These are phyloP conservation scores for Entomortierella beljakovae DNA, from an alignment of 192 early-diverging fungal species.

Conservation along the genomic window DNA sequence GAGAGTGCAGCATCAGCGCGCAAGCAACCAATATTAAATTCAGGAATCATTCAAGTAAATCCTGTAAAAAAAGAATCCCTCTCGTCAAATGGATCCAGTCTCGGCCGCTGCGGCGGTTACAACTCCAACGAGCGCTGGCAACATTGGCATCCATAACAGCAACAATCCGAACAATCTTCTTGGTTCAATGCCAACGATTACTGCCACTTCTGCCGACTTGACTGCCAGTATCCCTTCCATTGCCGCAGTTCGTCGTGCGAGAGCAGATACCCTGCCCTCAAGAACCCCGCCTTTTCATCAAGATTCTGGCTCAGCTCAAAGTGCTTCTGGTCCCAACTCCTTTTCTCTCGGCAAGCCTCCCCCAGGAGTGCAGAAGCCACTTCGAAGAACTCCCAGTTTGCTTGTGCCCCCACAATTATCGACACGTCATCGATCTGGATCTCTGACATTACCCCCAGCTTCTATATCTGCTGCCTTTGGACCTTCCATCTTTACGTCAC, in stretches of 20 bases:
- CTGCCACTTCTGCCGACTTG: slow-evolving; percentile 43
- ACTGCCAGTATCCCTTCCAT: slow-evolving; percentile 37
- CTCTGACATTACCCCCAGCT: slow-evolving; percentile 63
- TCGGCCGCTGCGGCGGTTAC: slow-evolving; percentile 10
- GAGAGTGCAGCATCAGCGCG: no score
- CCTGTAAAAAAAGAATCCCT: background rate
- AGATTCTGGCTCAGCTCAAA: slow-evolving; percentile 21
- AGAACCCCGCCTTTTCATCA: slow-evolving; percentile 31
- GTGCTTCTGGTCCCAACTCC: slow-evolving; percentile 10
- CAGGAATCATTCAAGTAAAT: background rate
- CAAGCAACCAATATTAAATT: no score
- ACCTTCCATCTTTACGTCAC: slow-evolving; percentile 68
- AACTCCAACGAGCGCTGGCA: background rate
- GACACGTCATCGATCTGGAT: slow-evolving; percentile 65
- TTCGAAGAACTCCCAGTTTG: slow-evolving; percentile 37
- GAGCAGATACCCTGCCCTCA: slow-evolving; percentile 63
- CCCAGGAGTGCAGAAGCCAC: slow-evolving; percentile 25
- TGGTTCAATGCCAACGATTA: slow-evolving; percentile 36
- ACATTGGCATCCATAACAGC: background rate
- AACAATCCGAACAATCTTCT: slow-evolving; percentile 3
- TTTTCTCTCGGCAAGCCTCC: slow-evolving; percentile 36
- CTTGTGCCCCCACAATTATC: slow-evolving; percentile 54
- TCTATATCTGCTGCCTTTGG: slow-evolving; percentile 68
- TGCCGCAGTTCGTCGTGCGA: slow-evolving; percentile 55
- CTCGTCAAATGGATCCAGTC: slow-evolving; percentile 5